Percentiles rank a stretch among this genome's conserved stretches.
Conservation (phyloP, 208 protist genomes). For the Crithidia fasciculata region DNA sequence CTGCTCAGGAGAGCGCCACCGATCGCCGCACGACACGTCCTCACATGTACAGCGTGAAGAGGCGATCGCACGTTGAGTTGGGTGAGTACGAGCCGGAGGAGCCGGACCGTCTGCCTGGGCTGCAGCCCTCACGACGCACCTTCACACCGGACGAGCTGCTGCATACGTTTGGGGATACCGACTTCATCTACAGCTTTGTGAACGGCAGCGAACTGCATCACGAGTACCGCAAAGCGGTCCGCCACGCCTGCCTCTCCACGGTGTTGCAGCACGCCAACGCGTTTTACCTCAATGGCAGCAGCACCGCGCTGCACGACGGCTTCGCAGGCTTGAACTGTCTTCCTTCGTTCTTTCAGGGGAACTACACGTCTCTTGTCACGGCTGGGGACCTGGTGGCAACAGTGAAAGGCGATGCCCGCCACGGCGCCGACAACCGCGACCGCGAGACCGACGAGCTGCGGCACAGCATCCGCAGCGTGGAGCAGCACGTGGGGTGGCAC, state of each 20-base stretch:
- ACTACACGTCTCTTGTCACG: not conserved
- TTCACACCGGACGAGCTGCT: slow-evolving; percentile 46
- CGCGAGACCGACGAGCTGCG: slow-evolving; percentile 91
- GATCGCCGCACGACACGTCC: slow-evolving; percentile 3
- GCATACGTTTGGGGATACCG: slow-evolving; percentile 52
- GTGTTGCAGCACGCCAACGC: not conserved
- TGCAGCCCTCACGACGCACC: slow-evolving; percentile 27
- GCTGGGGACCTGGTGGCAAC: not conserved
- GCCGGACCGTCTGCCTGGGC: slow-evolving; percentile 33
- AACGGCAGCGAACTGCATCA: slow-evolving; percentile 92
- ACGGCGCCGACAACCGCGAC: slow-evolving; percentile 19
- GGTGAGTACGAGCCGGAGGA: slow-evolving; percentile 45
- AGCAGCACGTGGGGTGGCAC: slow-evolving; percentile 92
- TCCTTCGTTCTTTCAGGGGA: not conserved
- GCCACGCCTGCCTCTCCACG: not conserved
- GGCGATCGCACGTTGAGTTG: not conserved
- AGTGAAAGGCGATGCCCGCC: not conserved
- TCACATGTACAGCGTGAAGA: not conserved
- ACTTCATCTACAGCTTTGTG: slow-evolving; percentile 96
- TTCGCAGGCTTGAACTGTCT: not conserved
- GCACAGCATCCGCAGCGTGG: slow-evolving; percentile 92
- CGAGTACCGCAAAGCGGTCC: slow-evolving; percentile 35
- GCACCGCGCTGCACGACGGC: not conserved
- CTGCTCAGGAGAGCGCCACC: not conserved
- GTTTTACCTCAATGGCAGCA: not conserved